These are phyloP conservation scores for Malus asiatica DNA, from an alignment of 306 rosid species.

Conservation along the genomic window DNA sequence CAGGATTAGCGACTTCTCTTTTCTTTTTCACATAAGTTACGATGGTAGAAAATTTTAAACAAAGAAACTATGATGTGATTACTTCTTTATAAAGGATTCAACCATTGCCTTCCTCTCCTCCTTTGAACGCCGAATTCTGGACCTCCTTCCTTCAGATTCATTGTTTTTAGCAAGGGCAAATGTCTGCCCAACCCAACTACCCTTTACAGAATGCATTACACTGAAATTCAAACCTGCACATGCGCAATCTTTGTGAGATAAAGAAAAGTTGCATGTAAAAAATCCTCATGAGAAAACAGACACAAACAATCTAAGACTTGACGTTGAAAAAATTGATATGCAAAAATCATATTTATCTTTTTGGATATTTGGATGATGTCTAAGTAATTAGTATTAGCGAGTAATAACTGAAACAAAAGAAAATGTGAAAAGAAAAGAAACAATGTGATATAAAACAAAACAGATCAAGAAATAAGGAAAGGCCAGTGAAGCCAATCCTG, in stretches of 20 bases:
- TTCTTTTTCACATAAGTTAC: not conserved
- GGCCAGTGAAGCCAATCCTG: not conserved
- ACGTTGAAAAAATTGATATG: not conserved
- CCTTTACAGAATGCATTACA: conserved; percentile 62
- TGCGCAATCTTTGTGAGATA: not conserved
- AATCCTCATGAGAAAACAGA: not conserved
- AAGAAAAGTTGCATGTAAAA: not conserved
- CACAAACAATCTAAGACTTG: not conserved
- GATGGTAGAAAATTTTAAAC: not conserved
- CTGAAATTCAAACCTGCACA: conserved; percentile 23
- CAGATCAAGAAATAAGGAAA: not conserved
- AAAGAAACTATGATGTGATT: conserved; percentile 18
- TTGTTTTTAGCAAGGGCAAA: conserved; percentile 85
- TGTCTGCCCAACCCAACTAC: conserved; percentile 71
- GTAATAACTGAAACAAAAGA: not conserved
- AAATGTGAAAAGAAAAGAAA: not conserved
- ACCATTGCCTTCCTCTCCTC: conserved; percentile 90
- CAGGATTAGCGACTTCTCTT: not conserved
- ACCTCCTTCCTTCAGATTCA: conserved; percentile 68
- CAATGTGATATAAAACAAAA: not conserved
- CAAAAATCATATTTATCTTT: not conserved
- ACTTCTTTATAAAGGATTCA: conserved; percentile 78
- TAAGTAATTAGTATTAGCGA: not conserved
- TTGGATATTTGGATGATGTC: not conserved
- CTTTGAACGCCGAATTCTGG: conserved; percentile 83